Evolutionary conservation across 805 yeast species (phyloP).

Genomic region (Cyberlindnera mycetangii): DNA sequence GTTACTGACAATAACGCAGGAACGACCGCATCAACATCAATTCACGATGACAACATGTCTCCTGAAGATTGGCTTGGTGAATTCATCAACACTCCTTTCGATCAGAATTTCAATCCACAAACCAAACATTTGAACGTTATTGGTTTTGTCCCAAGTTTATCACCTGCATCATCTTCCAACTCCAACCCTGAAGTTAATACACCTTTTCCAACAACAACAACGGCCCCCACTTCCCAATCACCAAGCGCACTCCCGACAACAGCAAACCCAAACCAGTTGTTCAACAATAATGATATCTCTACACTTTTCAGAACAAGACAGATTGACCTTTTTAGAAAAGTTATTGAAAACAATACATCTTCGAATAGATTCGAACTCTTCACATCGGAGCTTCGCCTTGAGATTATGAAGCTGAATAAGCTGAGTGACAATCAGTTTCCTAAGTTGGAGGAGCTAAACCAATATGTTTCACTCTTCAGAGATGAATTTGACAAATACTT

Average conservation of each 20-base stretch:
- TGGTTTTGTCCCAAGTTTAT: constrained; percentile 43
- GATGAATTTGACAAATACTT: constrained; percentile 77
- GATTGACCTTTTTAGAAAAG: constrained; percentile 57
- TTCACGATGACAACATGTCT: constrained; percentile 24
- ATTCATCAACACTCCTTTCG: constrained; percentile 65
- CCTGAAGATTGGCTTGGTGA: constrained; percentile 67
- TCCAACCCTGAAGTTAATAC: constrained; percentile 8
- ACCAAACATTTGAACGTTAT: constrained; percentile 46
- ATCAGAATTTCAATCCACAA: constrained; percentile 48
- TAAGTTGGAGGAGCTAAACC: constrained; percentile 68
- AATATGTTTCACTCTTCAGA: constrained; percentile 70
- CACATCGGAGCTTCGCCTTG: constrained; percentile 48
- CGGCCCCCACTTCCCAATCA: constrained; percentile 6
- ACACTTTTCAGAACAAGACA: constrained; percentile 64
- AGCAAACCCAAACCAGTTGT: constrained; percentile 28
- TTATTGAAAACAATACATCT: constrained; percentile 23
- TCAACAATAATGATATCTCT: constrained; percentile 45
- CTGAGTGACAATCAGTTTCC: constrained; percentile 66
- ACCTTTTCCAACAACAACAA: background rate
- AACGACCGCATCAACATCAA: constrained; percentile 19
- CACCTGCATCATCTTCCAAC: constrained; percentile 19
- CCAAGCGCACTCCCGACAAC: constrained; percentile 24
- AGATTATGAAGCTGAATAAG: constrained; percentile 52
- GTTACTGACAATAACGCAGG: constrained; percentile 8
- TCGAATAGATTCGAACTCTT: constrained; percentile 35